These are phyloP conservation scores for Phytophthora megakarya DNA, from an alignment of 352 stramenopile species.

Conservation along the genomic window DNA sequence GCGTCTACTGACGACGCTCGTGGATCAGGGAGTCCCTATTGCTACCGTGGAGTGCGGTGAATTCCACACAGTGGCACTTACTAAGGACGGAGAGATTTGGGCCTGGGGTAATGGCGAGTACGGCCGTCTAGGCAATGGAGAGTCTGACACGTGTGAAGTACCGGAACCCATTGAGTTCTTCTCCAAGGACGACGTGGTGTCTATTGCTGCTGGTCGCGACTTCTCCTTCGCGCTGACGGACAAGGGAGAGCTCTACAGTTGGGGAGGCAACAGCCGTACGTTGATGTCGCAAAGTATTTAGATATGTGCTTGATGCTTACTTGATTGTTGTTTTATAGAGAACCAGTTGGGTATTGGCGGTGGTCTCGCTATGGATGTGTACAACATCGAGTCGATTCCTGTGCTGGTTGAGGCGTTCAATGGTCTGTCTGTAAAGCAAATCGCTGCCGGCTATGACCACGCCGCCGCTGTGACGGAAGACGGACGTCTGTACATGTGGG, in stretches of 20 bases:
- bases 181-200: slow-evolving; percentile 64
- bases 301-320: slow-evolving; percentile 5
- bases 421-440: slow-evolving; percentile 72
- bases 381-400: slow-evolving; percentile 94
- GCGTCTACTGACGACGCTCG: slow-evolving; percentile 66
- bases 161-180: slow-evolving; percentile 89
- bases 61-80: slow-evolving; percentile 91
- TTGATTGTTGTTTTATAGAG: slow-evolving; percentile 44
- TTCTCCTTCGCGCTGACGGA: slow-evolving; percentile 90
- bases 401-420: slow-evolving; percentile 80
- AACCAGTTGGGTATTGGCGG: slow-evolving; percentile 90
- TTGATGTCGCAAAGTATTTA: slow-evolving; percentile 15
- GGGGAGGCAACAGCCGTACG: slow-evolving; percentile 93
- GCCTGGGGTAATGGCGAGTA: slow-evolving; percentile 93
- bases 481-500: slow-evolving; percentile 83
- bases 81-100: slow-evolving; percentile 90
- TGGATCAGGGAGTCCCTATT: slow-evolving; percentile 84
- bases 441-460: slow-evolving; percentile 94
- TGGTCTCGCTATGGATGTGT: slow-evolving; percentile 91
- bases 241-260: slow-evolving; percentile 87
- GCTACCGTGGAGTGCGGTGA: slow-evolving; percentile 78
- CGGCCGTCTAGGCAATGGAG: slow-evolving; percentile 90
- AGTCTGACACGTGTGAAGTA: slow-evolving; percentile 79
- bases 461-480: slow-evolving; percentile 83
- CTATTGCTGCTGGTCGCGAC: slow-evolving; percentile 84